Percentiles rank a stretch among this genome's conserved stretches.
Conservation (phyloP, 805 yeast species). For the Starmera dryadoides region DNA sequence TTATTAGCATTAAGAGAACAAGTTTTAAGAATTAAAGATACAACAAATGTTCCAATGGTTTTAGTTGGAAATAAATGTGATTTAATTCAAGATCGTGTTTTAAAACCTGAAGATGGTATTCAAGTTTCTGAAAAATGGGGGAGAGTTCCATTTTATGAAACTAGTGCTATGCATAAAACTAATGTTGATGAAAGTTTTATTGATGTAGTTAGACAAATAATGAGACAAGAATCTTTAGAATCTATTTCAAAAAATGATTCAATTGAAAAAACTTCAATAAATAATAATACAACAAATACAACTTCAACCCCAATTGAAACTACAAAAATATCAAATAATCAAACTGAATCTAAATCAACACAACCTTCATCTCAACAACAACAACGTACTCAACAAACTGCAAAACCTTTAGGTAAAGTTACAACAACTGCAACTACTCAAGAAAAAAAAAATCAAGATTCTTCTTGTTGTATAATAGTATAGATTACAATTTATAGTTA, state of each 20-base stretch:
- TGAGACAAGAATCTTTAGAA: constrained; percentile 50
- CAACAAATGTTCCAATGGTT: constrained; percentile 77
- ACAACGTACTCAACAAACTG: background rate
- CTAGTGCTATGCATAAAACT: constrained; percentile 85
- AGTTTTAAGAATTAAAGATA: constrained; percentile 75
- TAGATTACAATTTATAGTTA: too few species aligned
- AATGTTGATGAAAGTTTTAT: constrained; percentile 88
- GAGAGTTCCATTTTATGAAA: constrained; percentile 80
- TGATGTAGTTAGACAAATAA: constrained; percentile 84
- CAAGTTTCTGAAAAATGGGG: constrained; percentile 83
- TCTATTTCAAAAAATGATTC: background rate
- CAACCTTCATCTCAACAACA: background rate
- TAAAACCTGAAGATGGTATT: constrained; percentile 76
- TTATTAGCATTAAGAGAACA: constrained; percentile 75
- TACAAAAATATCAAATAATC: background rate
- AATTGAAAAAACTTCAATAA: background rate
- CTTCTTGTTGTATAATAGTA: too few species aligned
- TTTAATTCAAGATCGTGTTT: constrained; percentile 63
- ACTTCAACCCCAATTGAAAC: background rate
- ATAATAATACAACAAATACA: background rate
- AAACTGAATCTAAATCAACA: background rate
- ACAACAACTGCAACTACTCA: background rate
- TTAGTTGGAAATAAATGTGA: constrained; percentile 91
- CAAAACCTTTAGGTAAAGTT: constrained; percentile 14
- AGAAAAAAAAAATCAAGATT: background rate